Evolutionary conservation across 2,329 filamentous ascomycete species (phyloP).

Genomic region (Nemania serpens): DNA sequence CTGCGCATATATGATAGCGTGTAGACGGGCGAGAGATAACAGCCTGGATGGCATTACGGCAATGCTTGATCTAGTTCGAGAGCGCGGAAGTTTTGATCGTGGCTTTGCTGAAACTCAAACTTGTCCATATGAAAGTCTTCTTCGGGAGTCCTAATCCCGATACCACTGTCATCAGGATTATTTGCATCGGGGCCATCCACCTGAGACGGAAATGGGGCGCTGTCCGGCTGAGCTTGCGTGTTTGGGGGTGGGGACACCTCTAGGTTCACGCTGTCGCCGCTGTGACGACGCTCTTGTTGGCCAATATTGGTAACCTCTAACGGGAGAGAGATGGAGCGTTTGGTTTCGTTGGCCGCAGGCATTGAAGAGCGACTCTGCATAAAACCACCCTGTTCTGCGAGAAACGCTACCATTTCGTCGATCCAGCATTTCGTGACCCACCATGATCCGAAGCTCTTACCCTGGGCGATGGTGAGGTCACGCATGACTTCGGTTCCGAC

Average conservation of each 20-base stretch:
- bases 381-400: slow-evolving; percentile 89
- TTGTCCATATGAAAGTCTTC: slow-evolving; percentile 67
- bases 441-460: slow-evolving; percentile 85
- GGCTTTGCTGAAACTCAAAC: slow-evolving; percentile 52
- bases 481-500: slow-evolving; percentile 78
- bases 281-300: slow-evolving; percentile 47
- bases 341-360: slow-evolving; percentile 33
- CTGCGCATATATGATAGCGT: slow-evolving; percentile 4
- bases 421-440: slow-evolving; percentile 96
- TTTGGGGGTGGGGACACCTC: slow-evolving; percentile 44
- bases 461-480: slow-evolving; percentile 78
- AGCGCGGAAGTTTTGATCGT: slow-evolving; percentile 42
- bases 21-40: not conserved
- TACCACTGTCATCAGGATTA: slow-evolving; percentile 73
- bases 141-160: slow-evolving; percentile 70
- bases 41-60: slow-evolving; percentile 1
- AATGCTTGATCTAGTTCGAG: slow-evolving; percentile 29
- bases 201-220: slow-evolving; percentile 55
- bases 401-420: slow-evolving; percentile 90
- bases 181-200: slow-evolving; percentile 51
- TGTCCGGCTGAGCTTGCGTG: slow-evolving; percentile 54
- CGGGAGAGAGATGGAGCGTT: slow-evolving; percentile 39
- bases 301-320: slow-evolving; percentile 43
- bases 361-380: slow-evolving; percentile 60
- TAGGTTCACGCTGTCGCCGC: slow-evolving; percentile 53